These are phyloP conservation scores for Huiozyma naganishii DNA, from an alignment of 805 yeast species.

Conservation along the genomic window DNA sequence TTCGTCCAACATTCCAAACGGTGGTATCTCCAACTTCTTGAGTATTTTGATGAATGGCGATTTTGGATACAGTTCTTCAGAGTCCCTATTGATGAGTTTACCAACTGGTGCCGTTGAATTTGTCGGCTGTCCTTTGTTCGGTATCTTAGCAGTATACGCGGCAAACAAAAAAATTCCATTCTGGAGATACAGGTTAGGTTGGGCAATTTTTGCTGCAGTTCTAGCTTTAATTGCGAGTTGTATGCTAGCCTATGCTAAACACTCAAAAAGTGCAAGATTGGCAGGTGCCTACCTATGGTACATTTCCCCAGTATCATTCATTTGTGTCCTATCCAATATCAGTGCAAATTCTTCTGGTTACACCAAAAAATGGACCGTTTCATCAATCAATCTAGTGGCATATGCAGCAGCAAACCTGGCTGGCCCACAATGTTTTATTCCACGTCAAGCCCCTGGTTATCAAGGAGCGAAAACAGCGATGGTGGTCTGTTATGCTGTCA, in stretches of 20 bases:
- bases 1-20: constrained; percentile 39
- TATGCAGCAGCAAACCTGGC: constrained; percentile 60
- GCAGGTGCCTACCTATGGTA: constrained; percentile 29
- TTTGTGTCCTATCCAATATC: constrained; percentile 27
- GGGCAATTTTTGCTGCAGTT: constrained; percentile 26
- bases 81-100: constrained; percentile 35
- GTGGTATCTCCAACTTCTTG: constrained; percentile 43
- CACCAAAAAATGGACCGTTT: constrained; percentile 57
- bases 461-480: constrained; percentile 43
- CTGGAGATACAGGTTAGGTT: constrained; percentile 19
- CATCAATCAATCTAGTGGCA: constrained; percentile 49
- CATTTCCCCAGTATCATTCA: constrained; percentile 29
- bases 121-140: constrained; percentile 24
- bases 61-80: constrained; percentile 33
- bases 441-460: constrained; percentile 49
- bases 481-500: constrained; percentile 36
- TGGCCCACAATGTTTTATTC: constrained; percentile 63
- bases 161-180: constrained; percentile 12
- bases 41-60: constrained; percentile 34
- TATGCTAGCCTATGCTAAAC: constrained; percentile 34
- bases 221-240: constrained; percentile 29
- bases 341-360: constrained; percentile 55
- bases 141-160: constrained; percentile 16
- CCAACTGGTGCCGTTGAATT: constrained; percentile 39
- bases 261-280: constrained; percentile 27